phyloP scores from a whole-genome alignment of 768 basidiomycete genomes.

The Boletales sp. region DNA sequence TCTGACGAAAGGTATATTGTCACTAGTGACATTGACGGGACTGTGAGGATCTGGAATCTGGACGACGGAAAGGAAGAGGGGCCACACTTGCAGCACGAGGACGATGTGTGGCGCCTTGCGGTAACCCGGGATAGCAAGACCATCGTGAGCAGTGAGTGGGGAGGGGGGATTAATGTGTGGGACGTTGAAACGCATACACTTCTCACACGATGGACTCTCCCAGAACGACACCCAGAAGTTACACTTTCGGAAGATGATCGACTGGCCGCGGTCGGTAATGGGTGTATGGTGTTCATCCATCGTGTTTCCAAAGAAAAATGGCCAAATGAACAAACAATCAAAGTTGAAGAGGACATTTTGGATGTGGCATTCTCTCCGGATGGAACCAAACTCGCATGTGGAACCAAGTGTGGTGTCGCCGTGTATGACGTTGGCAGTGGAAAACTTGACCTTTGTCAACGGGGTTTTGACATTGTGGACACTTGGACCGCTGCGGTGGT shows the following conservation, averaged over 20 bases:
- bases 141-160: not conserved
- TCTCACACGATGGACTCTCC: slow-evolving; percentile 1
- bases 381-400: slow-evolving; percentile 1
- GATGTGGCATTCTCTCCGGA: slow-evolving; percentile 3
- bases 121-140: not conserved
- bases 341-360: not conserved
- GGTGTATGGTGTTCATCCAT: not conserved
- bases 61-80: not conserved
- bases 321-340: not conserved
- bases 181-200: too few species aligned
- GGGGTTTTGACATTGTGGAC: not conserved
- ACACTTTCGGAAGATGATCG: slow-evolving; percentile 2
- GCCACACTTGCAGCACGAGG: not conserved
- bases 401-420: accelerated
- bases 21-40: not conserved
- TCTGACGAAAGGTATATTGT: not conserved
- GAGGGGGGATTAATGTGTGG: not conserved
- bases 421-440: slow-evolving; percentile 3
- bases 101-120: accelerated
- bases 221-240: accelerated
- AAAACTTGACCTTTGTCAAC: not conserved
- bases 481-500: not conserved
- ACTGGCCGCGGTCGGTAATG: not conserved
- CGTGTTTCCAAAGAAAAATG: not conserved
- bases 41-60: slow-evolving; percentile 1